These are phyloP conservation scores for Rosa lucieae DNA, from an alignment of 306 rosid species.

Conservation along the genomic window DNA sequence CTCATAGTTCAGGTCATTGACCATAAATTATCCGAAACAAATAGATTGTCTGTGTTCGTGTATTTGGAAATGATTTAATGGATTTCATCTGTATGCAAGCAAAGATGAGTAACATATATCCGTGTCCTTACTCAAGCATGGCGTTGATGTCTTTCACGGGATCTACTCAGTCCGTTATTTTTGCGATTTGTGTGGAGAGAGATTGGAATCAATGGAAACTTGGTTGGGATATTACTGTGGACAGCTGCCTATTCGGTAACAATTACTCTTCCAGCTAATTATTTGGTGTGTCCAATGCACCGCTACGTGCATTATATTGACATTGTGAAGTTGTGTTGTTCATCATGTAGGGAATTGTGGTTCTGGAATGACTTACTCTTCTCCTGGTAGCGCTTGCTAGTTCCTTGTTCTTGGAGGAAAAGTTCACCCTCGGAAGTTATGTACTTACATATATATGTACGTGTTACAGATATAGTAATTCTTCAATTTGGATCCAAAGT, in stretches of 20 bases:
- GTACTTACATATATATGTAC: not conserved
- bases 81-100: not conserved
- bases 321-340: not conserved
- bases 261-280: too few relatives aligned
- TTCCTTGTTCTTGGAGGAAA: constrained; percentile 2
- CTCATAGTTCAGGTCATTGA: not conserved
- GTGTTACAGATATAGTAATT: too few relatives aligned
- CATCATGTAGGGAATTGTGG: not conserved
- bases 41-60: not conserved
- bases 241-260: not conserved
- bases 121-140: not conserved
- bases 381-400: not conserved
- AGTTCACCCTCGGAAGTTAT: not conserved
- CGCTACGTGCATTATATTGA: not conserved
- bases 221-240: not conserved
- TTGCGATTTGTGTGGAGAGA: not conserved
- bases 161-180: not conserved
- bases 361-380: not conserved
- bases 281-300: not conserved
- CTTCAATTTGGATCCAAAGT: too few relatives aligned
- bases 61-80: not conserved
- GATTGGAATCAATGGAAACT: constrained; percentile 6
- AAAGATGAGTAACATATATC: not conserved
- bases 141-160: not conserved
- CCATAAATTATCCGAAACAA: not conserved